phyloP scores from a whole-genome alignment of 768 basidiomycete genomes.

The Mycena rebaudengoi region DNA sequence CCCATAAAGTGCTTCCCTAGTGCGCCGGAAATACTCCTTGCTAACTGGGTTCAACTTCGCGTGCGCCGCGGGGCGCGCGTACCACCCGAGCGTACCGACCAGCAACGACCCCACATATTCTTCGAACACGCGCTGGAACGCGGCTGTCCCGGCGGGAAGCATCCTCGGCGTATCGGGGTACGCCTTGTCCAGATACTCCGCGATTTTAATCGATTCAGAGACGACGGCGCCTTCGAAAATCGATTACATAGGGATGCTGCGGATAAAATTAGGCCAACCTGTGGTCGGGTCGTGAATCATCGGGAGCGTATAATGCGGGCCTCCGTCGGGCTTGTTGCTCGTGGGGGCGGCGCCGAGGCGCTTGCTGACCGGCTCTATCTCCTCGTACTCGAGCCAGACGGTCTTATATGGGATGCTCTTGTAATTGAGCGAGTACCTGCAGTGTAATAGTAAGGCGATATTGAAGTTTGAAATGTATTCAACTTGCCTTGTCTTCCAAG shows the following conservation, averaged over 20 bases:
- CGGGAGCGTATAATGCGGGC: constrained; percentile 46
- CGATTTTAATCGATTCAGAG: constrained; percentile 49
- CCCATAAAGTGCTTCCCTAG: constrained; percentile 38
- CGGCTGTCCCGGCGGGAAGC: constrained; percentile 37
- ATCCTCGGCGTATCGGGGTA: constrained; percentile 47
- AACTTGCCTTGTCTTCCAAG: no score
- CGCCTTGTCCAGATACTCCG: constrained; percentile 49
- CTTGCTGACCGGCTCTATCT: constrained; percentile 41
- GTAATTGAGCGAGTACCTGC: constrained; percentile 25
- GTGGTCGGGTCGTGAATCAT: constrained; percentile 52
- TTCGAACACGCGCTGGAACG: constrained; percentile 14
- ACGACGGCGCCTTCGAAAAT: constrained; percentile 36
- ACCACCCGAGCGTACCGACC: background rate
- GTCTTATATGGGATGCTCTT: constrained; percentile 42
- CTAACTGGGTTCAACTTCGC: constrained; percentile 40
- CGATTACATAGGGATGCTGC: background rate
- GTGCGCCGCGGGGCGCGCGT: constrained; percentile 23
- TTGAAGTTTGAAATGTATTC: no score
- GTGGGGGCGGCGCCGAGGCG: constrained; percentile 41
- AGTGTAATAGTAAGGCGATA: no score
- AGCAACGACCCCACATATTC: background rate
- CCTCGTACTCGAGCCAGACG: constrained; percentile 52
- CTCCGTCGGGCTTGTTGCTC: constrained; percentile 31
- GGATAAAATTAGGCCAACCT: background rate
- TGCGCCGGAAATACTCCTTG: constrained; percentile 40